Base-by-base conservation (phyloP, 148 eudicot genomes). In the Camellia japonica region DNA sequence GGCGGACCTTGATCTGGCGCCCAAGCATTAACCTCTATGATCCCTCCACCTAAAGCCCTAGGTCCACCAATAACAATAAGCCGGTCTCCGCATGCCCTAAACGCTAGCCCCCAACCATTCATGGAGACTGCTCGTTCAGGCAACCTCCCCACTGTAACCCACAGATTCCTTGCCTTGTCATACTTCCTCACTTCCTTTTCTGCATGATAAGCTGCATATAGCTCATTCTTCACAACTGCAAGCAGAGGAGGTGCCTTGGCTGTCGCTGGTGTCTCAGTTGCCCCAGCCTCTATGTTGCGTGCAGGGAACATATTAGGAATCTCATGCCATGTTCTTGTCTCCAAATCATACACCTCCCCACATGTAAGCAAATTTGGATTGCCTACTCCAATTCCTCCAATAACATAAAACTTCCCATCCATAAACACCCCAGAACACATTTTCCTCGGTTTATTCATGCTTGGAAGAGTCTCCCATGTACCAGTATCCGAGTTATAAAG, bases 31-130 rank as follows among this genome's bases (percentile, higher is more conserved):
- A 86, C 82, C 82, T 85, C 87, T 7, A 85, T 81, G 30, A 70
- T 23, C 46, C 86, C 84, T 23, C 75, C 86, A 68, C 69, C 76
- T 51, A 42, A 51, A 78, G 69, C 16, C 73, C 86, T 83, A 20
- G 86, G 86, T 4, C 88, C 88, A 16, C 88, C 88, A 60, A 86
- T 86, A 46, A 86, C 86, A 80, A 86, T 75, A 23, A 86, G 84
- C 62, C 59, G 71, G 63, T 86, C 86, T 2, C 88, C 88, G 8
- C 88, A 86, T 30, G 84, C 86, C 86, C 86, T 80, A 61, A 86
- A 86, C 1, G 86, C 88, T 52, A 85, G 72, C 6, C 88, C 85
- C 88, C 88, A 86, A 60, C 88, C 88, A 70, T 81, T 71, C 88
- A 83, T 81, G 7, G 88, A 86, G 54, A 18, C 79, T 18, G 78